phyloP scores from a whole-genome alignment of 1,284 basidiomycete species.

The Peniophora sp. region DNA sequence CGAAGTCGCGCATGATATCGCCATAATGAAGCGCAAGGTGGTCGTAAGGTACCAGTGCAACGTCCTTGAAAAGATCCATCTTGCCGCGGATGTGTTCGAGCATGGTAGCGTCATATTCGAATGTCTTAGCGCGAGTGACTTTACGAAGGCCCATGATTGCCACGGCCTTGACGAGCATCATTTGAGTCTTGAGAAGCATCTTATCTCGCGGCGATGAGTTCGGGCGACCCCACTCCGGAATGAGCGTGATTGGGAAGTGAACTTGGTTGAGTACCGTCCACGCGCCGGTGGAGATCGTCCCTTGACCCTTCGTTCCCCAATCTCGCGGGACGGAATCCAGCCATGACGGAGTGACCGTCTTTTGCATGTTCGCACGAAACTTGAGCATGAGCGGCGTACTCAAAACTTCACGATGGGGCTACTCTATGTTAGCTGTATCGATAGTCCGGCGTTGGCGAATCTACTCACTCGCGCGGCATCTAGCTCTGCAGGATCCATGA shows the following conservation, averaged over 20 bases:
- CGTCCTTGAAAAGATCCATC: constrained; percentile 16
- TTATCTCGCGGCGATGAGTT: not conserved
- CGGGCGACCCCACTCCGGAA: not conserved
- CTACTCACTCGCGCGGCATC: no score
- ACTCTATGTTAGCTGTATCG: no score
- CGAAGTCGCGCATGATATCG: constrained; percentile 19
- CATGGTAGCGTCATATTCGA: constrained; percentile 14
- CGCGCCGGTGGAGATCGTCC: not conserved
- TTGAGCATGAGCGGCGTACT: no score
- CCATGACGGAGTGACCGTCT: not conserved
- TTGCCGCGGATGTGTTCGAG: constrained; percentile 16
- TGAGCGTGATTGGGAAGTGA: not conserved
- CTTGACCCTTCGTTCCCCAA: not conserved
- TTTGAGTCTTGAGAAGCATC: not conserved
- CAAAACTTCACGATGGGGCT: not conserved
- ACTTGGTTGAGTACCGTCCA: not conserved
- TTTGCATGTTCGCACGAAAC: not conserved
- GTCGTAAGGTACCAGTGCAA: constrained; percentile 20
- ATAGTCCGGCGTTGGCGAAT: no score
- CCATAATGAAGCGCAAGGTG: constrained; percentile 26
- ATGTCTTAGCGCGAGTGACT: constrained; percentile 15
- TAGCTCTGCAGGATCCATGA: no score
- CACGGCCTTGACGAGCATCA: not conserved
- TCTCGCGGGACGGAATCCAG: not conserved
- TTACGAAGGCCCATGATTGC: constrained; percentile 10